Evolutionary conservation across 768 basidiomycete species (phyloP).

Genomic region (Suillus discolor): DNA sequence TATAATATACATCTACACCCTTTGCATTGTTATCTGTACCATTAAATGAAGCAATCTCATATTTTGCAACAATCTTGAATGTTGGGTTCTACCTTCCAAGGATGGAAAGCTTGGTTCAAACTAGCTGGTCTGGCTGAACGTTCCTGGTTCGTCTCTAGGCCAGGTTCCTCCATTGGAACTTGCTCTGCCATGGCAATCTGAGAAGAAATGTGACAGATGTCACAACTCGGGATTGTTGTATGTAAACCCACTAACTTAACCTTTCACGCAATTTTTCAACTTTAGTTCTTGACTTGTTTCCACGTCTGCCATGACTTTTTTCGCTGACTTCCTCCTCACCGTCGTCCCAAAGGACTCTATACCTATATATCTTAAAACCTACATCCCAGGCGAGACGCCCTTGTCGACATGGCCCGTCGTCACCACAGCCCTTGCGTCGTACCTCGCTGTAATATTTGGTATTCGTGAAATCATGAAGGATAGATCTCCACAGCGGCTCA

Average conservation of each 20-base stretch:
- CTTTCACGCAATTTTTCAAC: constrained; percentile 20
- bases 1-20: constrained; percentile 10
- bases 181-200: no score
- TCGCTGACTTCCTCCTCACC: constrained; percentile 72
- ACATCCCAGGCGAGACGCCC: constrained; percentile 59
- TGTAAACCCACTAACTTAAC: constrained; percentile 24
- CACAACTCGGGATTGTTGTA: constrained; percentile 29
- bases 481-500: constrained; percentile 72
- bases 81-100: neutral
- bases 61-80: neutral
- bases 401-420: constrained; percentile 69
- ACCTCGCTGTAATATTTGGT: constrained; percentile 89
- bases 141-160: neutral
- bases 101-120: neutral
- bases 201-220: constrained; percentile 17
- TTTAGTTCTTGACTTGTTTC: constrained; percentile 26
- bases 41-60: constrained; percentile 3
- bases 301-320: constrained; percentile 58
- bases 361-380: constrained; percentile 41
- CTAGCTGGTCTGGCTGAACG: neutral
- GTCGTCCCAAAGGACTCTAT: constrained; percentile 51
- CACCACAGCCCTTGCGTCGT: constrained; percentile 65
- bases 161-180: no score
- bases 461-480: constrained; percentile 84
- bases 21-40: constrained; percentile 13